Percentiles rank a stretch among this genome's conserved stretches.
These are phyloP conservation scores for Ramaria sp. DNA, from an alignment of 768 basidiomycete genomes.

Conservation along the genomic window DNA sequence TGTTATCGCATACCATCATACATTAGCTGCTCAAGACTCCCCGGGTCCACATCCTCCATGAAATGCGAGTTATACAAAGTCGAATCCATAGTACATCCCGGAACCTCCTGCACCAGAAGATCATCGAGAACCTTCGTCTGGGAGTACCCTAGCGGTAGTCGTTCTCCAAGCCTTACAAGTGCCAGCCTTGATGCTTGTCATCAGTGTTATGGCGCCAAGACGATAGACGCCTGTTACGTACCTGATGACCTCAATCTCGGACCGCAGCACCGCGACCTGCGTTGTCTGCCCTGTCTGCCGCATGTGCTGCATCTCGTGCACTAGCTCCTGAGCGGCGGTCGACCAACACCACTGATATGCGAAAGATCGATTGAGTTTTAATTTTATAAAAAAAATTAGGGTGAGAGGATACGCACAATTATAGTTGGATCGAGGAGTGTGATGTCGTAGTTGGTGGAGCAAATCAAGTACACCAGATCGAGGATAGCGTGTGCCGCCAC, in stretches of 20 bases:
- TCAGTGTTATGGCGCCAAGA: background rate
- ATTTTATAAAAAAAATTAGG: background rate
- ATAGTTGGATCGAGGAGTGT: conserved; percentile 62
- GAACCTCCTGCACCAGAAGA: conserved; percentile 8
- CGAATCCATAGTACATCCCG: conserved; percentile 1
- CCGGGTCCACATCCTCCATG: background rate
- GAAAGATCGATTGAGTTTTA: background rate
- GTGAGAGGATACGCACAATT: conserved; percentile 35
- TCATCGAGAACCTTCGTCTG: conserved; percentile 11
- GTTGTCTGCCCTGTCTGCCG: conserved; percentile 44
- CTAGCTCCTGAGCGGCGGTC: conserved; percentile 51
- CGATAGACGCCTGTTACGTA: conserved; percentile 21
- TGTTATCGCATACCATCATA: background rate
- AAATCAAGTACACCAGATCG: conserved; percentile 54
- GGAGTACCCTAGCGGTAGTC: conserved; percentile 37
- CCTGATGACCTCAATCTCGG: conserved; percentile 63
- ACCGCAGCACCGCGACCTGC: conserved; percentile 45
- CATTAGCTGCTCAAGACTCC: background rate
- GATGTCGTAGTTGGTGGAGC: conserved; percentile 64
- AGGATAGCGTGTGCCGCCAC: conserved; percentile 55
- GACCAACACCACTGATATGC: conserved; percentile 55
- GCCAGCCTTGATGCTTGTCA: conserved; percentile 32
- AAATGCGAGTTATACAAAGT: background rate
- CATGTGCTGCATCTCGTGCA: conserved; percentile 55
- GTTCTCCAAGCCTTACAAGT: conserved; percentile 51